A percentile compares a stretch with the other conserved stretches of the same genome.
phyloP scores from a whole-genome alignment of 208 protist genomes.

The Kentomonas sorsogonicus region DNA sequence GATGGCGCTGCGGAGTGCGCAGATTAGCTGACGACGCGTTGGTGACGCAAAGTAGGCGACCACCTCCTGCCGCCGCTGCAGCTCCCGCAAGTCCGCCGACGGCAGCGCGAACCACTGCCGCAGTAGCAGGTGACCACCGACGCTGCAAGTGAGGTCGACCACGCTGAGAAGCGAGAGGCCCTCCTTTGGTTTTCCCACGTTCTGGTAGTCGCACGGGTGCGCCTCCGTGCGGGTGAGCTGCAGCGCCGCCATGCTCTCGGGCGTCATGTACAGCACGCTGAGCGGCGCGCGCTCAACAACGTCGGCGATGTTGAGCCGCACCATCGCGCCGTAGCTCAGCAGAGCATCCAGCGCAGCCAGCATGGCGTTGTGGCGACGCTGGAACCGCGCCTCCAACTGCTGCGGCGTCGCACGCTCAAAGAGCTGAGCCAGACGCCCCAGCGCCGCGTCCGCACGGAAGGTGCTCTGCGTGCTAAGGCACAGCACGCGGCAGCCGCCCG shows the following conservation, averaged over 20 bases:
- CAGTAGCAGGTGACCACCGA: slow-evolving; percentile 46
- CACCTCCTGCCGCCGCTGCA: slow-evolving; percentile 51
- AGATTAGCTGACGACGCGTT: slow-evolving; percentile 35
- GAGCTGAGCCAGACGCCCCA: slow-evolving; percentile 35
- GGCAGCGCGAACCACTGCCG: slow-evolving; percentile 78
- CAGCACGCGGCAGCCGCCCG: slow-evolving; percentile 22
- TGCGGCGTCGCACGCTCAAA: slow-evolving; percentile 32
- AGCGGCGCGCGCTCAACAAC: slow-evolving; percentile 53
- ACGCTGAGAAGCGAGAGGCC: slow-evolving; percentile 72
- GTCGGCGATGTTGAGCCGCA: slow-evolving; percentile 55
- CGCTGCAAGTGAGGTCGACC: slow-evolving; percentile 43
- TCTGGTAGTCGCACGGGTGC: slow-evolving; percentile 76
- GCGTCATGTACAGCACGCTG: slow-evolving; percentile 54
- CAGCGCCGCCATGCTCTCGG: slow-evolving; percentile 36
- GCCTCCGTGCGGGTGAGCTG: slow-evolving; percentile 70
- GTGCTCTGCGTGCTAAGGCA: slow-evolving; percentile 28
- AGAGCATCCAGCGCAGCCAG: slow-evolving; percentile 69
- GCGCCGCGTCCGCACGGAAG: slow-evolving; percentile 29
- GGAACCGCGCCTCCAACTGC: slow-evolving; percentile 51
- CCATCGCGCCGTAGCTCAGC: slow-evolving; percentile 35
- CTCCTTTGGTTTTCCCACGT: slow-evolving; percentile 71
- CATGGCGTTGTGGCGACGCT: slow-evolving; percentile 41
- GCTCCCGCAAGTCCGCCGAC: slow-evolving; percentile 38
- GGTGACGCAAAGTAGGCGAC: slow-evolving; percentile 56
- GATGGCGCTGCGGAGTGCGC: slow-evolving; percentile 43